Conservation (phyloP, 1,284 basidiomycete genomes). For the Phlebopus sp. region DNA sequence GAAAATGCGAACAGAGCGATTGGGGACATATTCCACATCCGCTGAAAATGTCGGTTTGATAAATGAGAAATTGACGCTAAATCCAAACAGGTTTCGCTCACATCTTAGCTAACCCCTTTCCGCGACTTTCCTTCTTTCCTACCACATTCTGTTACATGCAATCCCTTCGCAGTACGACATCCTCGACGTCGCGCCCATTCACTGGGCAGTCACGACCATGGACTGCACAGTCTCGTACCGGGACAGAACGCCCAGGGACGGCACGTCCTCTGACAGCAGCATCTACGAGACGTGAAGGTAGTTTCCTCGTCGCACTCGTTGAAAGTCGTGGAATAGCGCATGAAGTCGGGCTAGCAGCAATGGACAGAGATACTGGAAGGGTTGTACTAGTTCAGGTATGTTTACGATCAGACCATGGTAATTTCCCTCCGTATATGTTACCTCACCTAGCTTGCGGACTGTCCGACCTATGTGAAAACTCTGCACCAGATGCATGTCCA, state of each 20-base stretch:
- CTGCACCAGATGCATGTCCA: conserved; percentile 83
- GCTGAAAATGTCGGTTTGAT: too few relatives aligned
- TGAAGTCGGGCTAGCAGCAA: conserved; percentile 82
- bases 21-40: too few relatives aligned
- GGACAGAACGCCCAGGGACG: conserved; percentile 47
- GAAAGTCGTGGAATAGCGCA: conserved; percentile 74
- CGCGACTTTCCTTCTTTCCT: too few relatives aligned
- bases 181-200: conserved; percentile 15
- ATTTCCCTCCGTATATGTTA: conserved; percentile 10
- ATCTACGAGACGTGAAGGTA: conserved; percentile 56
- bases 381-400: conserved; percentile 70
- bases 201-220: conserved; percentile 15
- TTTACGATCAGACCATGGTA: neutral
- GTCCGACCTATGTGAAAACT: conserved; percentile 83
- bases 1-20: too few relatives aligned
- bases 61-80: too few relatives aligned
- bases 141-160: neutral
- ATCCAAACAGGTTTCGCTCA: too few relatives aligned
- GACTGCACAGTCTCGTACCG: conserved; percentile 37
- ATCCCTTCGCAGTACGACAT: conserved; percentile 5
- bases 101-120: too few relatives aligned
- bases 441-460: conserved; percentile 66
- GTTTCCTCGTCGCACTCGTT: conserved; percentile 63
- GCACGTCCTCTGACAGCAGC: conserved; percentile 58
- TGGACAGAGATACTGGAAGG: conserved; percentile 78